These are phyloP conservation scores for Phoma sp. DNA, from an alignment of 2,329 filamentous ascomycete genomes.

Conservation along the genomic window DNA sequence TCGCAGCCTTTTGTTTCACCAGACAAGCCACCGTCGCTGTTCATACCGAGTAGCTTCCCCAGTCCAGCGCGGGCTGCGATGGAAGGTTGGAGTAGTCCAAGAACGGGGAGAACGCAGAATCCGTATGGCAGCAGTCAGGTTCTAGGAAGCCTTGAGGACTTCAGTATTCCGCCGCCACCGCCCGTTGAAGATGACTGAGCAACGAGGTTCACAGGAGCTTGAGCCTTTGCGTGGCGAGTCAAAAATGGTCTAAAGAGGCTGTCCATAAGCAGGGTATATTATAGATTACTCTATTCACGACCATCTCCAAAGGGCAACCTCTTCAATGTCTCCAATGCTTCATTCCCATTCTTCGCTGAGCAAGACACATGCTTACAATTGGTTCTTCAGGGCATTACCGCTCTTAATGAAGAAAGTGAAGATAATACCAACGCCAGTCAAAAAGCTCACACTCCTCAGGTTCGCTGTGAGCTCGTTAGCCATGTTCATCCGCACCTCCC, in stretches of 20 bases:
- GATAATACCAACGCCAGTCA: slow-evolving; percentile 1
- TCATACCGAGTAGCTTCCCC: slow-evolving; percentile 45
- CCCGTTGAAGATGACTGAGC: slow-evolving; percentile 23
- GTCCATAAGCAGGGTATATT: neutral
- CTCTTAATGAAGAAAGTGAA: slow-evolving; percentile 13
- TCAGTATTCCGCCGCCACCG: slow-evolving; percentile 42
- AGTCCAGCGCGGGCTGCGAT: slow-evolving; percentile 31
- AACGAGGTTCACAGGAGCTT: neutral
- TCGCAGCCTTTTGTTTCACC: slow-evolving; percentile 32
- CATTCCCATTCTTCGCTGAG: no score
- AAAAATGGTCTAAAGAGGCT: neutral
- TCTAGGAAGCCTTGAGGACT: slow-evolving; percentile 36
- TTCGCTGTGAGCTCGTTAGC: neutral
- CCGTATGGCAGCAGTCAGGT: slow-evolving; percentile 22
- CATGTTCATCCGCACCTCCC: neutral
- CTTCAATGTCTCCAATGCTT: no score
- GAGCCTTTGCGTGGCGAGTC: neutral
- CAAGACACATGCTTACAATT: neutral
- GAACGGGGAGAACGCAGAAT: slow-evolving; percentile 20
- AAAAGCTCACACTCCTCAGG: neutral
- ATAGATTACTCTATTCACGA: neutral
- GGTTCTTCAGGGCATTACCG: neutral
- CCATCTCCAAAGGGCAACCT: neutral
- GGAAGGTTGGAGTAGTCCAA: slow-evolving; percentile 37
- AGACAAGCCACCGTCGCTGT: slow-evolving; percentile 35